phyloP scores from a whole-genome alignment of 805 yeast species.

The Cyberlindnera americana region DNA sequence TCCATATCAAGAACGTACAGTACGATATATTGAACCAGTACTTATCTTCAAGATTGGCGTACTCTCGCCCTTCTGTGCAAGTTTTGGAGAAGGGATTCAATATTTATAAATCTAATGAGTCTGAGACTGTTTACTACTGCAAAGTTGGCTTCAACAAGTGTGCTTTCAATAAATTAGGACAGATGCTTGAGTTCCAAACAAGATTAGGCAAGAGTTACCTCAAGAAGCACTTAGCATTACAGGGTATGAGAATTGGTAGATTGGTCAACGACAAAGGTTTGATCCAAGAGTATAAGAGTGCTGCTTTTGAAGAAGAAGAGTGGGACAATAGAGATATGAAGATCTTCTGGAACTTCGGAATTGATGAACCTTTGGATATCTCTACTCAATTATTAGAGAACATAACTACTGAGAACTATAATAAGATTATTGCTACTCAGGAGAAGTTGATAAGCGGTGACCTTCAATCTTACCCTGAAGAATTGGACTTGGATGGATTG shows the following conservation, averaged over 20 bases:
- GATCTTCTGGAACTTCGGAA: conserved; percentile 51
- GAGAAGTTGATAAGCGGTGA: conserved; percentile 19
- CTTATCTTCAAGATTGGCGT: conserved; percentile 45
- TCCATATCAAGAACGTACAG: conserved; percentile 74
- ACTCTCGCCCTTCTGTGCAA: conserved; percentile 41
- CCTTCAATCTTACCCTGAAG: conserved; percentile 1
- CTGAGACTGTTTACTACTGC: conserved; percentile 47
- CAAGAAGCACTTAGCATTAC: conserved; percentile 26
- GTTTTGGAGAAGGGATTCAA: conserved; percentile 36
- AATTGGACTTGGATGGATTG: conserved; percentile 10
- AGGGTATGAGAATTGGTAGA: conserved; percentile 28
- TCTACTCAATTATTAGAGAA: conserved; percentile 9
- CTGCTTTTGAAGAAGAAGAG: conserved; percentile 11
- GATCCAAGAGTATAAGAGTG: conserved; percentile 29
- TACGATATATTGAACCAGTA: conserved; percentile 62
- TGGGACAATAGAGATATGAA: conserved; percentile 60
- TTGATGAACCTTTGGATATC: conserved; percentile 28
- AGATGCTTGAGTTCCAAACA: conserved; percentile 58
- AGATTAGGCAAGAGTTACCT: conserved; percentile 46
- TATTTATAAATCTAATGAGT: conserved; percentile 52
- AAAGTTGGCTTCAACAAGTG: conserved; percentile 52
- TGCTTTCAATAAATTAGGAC: conserved; percentile 62
- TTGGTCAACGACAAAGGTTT: conserved; percentile 28
- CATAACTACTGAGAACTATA: conserved; percentile 13
- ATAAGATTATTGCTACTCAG: conserved; percentile 12